Evolutionary conservation across 441 rosid species (phyloP).

Genomic region (Aquilaria agallochum): DNA sequence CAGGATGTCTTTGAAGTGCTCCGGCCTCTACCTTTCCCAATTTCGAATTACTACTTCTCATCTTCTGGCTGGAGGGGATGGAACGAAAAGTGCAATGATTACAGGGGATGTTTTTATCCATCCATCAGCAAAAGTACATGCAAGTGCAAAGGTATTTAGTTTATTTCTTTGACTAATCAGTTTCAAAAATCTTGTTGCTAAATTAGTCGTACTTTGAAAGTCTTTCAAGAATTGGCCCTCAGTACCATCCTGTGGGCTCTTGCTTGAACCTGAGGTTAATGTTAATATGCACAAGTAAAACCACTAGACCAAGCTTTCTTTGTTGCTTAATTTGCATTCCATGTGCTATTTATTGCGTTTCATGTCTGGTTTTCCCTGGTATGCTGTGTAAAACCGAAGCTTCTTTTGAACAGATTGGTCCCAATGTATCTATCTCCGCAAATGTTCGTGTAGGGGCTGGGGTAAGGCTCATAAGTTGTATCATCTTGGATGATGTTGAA

Average conservation of each 20-base stretch:
- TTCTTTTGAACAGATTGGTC: slow-evolving; percentile 40
- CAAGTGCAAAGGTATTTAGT: slow-evolving; percentile 62
- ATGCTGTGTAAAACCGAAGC: slow-evolving; percentile 1
- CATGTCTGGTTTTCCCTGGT: background rate
- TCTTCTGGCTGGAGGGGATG: slow-evolving; percentile 56
- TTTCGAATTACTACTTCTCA: slow-evolving; percentile 46
- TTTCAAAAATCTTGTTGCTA: background rate
- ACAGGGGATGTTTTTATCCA: slow-evolving; percentile 74
- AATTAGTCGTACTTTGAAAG: background rate
- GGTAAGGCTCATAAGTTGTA: slow-evolving; percentile 59
- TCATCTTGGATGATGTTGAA: slow-evolving; percentile 69
- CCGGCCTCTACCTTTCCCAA: slow-evolving; percentile 68
- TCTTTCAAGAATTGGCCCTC: no score
- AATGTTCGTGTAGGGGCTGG: slow-evolving; percentile 60
- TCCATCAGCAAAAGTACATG: slow-evolving; percentile 82
- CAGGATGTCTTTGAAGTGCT: slow-evolving; percentile 77
- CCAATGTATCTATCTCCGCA: slow-evolving; percentile 51
- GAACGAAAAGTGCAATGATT: slow-evolving; percentile 39
- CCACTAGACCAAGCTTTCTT: no score
- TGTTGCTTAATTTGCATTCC: no score
- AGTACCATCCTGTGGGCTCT: no score
- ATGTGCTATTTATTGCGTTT: background rate
- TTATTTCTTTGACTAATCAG: background rate
- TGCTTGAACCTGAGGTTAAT: no score
- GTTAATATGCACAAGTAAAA: no score